phyloP scores from a whole-genome alignment of 2,329 filamentous ascomycete species.

The Graphilbum fragrans region DNA sequence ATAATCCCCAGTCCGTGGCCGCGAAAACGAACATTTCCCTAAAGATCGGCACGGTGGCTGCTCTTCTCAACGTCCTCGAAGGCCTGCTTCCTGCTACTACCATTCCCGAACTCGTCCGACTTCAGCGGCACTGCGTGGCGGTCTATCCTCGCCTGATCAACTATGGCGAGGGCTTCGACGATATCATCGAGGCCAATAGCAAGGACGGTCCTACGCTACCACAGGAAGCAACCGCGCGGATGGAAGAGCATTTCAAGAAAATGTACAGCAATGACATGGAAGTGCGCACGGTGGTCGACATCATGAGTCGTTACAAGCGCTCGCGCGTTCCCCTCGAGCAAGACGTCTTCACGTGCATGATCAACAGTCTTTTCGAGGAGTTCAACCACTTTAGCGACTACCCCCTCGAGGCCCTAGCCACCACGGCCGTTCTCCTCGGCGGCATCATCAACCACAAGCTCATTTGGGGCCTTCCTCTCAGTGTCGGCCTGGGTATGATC shows the following conservation, averaged over 20 bases:
- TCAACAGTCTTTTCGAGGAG: conserved; percentile 93
- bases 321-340: conserved; percentile 77
- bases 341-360: conserved; percentile 96
- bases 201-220: conserved; percentile 72
- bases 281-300: conserved; percentile 72
- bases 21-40: conserved; percentile 59
- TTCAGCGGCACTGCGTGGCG: conserved; percentile 82
- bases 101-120: conserved; percentile 57
- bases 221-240: conserved; percentile 68
- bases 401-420: conserved; percentile 88
- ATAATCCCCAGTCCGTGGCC: conserved; percentile 29
- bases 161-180: conserved; percentile 84
- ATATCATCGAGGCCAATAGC: conserved; percentile 79
- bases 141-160: conserved; percentile 93
- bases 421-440: conserved; percentile 90
- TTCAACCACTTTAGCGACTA: conserved; percentile 94
- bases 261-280: conserved; percentile 93
- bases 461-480: conserved; percentile 78
- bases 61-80: conserved; percentile 67
- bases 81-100: conserved; percentile 47
- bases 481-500: conserved; percentile 94
- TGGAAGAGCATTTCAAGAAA: conserved; percentile 96
- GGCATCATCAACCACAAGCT: conserved; percentile 92
- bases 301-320: conserved; percentile 76
- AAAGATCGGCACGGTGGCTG: conserved; percentile 73